Conservation (phyloP, 2,329 filamentous ascomycete genomes). For the Phaeomoniella chlamydospora region DNA sequence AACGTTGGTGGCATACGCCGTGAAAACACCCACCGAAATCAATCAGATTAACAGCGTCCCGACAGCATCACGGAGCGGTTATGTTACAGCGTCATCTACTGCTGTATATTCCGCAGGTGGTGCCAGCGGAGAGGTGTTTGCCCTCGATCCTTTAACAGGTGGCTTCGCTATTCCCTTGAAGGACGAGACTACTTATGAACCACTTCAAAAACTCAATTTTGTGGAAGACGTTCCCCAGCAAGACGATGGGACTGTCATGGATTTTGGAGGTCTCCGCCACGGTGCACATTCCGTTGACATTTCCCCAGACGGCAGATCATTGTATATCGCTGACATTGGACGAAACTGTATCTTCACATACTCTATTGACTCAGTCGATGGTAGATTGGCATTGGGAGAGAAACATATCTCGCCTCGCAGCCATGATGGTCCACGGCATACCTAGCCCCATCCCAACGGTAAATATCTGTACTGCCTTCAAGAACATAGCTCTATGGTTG, state of each 20-base stretch:
- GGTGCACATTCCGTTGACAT: constrained; percentile 14
- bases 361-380: constrained; percentile 3
- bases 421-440: constrained; percentile 11
- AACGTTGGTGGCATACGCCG: constrained; percentile 10
- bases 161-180: constrained; percentile 5
- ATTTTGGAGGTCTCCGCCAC: constrained; percentile 13
- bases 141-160: constrained; percentile 10
- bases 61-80: constrained; percentile 10
- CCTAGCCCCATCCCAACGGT: constrained; percentile 11
- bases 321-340: constrained; percentile 15
- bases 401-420: constrained; percentile 10
- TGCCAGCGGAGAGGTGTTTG: constrained; percentile 12
- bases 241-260: constrained; percentile 11
- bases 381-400: constrained; percentile 6
- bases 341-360: constrained; percentile 13
- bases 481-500: constrained; percentile 12
- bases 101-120: constrained; percentile 12
- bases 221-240: constrained; percentile 9
- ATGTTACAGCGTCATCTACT: constrained; percentile 8
- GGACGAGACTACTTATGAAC: constrained; percentile 2
- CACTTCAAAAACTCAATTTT: constrained; percentile 10
- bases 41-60: constrained; percentile 7
- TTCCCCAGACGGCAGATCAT: constrained; percentile 9
- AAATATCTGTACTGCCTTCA: constrained; percentile 11
- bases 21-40: constrained; percentile 9